Conservation (phyloP, 306 rosid species). For the Cicer cuneatum region DNA sequence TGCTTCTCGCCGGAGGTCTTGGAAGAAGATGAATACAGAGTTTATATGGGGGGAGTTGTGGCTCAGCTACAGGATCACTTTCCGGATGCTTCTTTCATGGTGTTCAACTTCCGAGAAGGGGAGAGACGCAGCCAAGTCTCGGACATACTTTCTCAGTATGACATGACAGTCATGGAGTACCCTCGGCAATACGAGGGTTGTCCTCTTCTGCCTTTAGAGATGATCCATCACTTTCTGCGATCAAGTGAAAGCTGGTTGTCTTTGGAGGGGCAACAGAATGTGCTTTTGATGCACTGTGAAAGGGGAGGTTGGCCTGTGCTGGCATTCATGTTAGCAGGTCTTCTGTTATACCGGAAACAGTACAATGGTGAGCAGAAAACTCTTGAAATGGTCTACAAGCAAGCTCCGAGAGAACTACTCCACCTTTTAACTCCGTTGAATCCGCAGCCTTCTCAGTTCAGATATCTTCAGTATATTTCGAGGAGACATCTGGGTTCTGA, state of each 20-base stretch:
- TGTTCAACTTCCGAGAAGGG: constrained; percentile 94
- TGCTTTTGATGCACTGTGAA: constrained; percentile 96
- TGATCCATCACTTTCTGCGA: constrained; percentile 96
- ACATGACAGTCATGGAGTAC: constrained; percentile 98
- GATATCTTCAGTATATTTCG: constrained; percentile 98
- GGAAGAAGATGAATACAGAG: constrained; percentile 90
- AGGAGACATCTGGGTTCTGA: constrained; percentile 82
- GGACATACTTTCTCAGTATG: constrained; percentile 86
- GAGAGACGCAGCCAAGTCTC: constrained; percentile 76
- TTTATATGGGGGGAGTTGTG: constrained; percentile 84
- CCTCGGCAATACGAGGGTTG: constrained; percentile 94
- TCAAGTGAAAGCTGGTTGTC: constrained; percentile 99
- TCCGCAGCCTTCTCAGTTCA: constrained; percentile 95
- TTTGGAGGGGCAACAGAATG: constrained; percentile 89
- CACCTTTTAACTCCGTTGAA: constrained; percentile 79
- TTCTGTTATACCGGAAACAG: constrained; percentile 85
- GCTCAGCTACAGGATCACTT: constrained; percentile 89
- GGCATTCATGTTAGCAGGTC: constrained; percentile 97
- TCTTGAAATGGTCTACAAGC: constrained; percentile 97
- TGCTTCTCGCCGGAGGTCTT: constrained; percentile 91
- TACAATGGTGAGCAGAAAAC: constrained; percentile 93
- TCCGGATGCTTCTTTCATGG: constrained; percentile 96
- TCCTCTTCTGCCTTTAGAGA: constrained; percentile 88
- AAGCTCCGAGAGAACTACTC: constrained; percentile 94
- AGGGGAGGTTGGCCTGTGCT: constrained; percentile 99